These are phyloP conservation scores for Candida lessepsii DNA, from an alignment of 805 yeast species.

Conservation along the genomic window DNA sequence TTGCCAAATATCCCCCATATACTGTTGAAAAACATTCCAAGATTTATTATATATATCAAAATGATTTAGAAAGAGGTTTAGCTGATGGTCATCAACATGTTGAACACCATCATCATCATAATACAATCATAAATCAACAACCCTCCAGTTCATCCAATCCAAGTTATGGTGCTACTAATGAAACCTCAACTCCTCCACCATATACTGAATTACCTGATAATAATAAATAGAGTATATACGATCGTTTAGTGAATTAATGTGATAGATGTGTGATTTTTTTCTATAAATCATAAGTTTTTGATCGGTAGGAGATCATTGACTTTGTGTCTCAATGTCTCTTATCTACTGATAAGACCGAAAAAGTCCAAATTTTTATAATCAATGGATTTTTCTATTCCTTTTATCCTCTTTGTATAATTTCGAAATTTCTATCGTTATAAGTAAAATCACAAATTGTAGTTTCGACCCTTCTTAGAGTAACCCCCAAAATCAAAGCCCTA, in stretches of 20 bases:
- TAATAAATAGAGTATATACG: neutral
- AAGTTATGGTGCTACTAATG: slow-evolving; percentile 30
- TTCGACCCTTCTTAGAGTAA: no score
- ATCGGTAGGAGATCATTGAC: no score
- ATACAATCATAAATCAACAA: slow-evolving; percentile 14
- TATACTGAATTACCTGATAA: slow-evolving; percentile 13
- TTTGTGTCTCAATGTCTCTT: no score
- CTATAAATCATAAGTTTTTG: no score
- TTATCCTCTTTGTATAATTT: no score
- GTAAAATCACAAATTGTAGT: no score
- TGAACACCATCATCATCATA: slow-evolving; percentile 15
- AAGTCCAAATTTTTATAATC: no score
- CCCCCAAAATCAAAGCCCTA: no score
- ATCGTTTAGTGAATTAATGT: neutral
- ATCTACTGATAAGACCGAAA: no score
- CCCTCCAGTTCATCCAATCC: slow-evolving; percentile 13
- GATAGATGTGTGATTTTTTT: neutral
- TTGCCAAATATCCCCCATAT: slow-evolving; percentile 47
- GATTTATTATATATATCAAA: slow-evolving; percentile 34
- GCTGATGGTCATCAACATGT: slow-evolving; percentile 20
- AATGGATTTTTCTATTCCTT: no score
- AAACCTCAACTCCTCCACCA: slow-evolving; percentile 19
- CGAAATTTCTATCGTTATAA: no score
- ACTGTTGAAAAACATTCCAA: slow-evolving; percentile 22
- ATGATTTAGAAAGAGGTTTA: slow-evolving; percentile 31